A percentile compares a stretch with the other conserved stretches of the same genome.
Conservation (phyloP, 139 green algal species). For the Chlamydomonas sphaeroides region DNA sequence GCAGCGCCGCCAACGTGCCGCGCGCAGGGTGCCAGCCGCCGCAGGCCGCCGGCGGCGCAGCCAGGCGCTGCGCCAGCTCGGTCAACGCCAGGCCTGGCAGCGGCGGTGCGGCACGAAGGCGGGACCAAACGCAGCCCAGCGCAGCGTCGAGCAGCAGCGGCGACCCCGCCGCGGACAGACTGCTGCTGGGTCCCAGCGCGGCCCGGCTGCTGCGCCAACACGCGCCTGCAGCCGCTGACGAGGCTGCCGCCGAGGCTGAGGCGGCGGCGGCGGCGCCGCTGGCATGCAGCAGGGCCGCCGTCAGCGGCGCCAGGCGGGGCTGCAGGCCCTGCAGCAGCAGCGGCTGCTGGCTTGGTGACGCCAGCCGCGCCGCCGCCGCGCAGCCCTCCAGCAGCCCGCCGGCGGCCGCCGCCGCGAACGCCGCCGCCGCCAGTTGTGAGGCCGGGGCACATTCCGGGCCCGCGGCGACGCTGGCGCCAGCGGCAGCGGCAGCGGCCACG, state of each 20-base stretch:
- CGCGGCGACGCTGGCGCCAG: neutral
- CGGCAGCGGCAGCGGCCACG: neutral
- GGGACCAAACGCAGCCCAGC: constrained; percentile 10
- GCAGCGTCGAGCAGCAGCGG: too few relatives aligned
- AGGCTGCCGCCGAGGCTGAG: neutral
- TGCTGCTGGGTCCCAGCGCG: too few relatives aligned
- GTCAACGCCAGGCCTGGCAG: neutral
- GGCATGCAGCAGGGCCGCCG: neutral
- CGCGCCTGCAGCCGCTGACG: too few relatives aligned
- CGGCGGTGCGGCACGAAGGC: neutral
- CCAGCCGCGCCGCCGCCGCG: neutral
- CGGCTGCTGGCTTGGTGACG: neutral
- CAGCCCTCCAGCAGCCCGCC: constrained; percentile 22
- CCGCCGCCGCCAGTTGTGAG: neutral
- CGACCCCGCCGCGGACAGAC: too few relatives aligned
- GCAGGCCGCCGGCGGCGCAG: neutral
- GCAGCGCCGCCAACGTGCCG: neutral
- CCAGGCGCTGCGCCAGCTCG: neutral
- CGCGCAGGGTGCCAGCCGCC: constrained; percentile 20
- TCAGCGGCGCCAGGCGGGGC: neutral
- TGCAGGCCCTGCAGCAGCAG: neutral
- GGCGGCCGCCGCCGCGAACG: neutral
- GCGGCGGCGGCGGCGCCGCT: neutral
- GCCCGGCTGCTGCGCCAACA: too few relatives aligned
- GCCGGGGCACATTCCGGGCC: neutral